A percentile compares a stretch with the other conserved stretches of the same genome.
Conservation (phyloP, 495 filamentous ascomycete genomes). For the Penicillium pulvis region DNA sequence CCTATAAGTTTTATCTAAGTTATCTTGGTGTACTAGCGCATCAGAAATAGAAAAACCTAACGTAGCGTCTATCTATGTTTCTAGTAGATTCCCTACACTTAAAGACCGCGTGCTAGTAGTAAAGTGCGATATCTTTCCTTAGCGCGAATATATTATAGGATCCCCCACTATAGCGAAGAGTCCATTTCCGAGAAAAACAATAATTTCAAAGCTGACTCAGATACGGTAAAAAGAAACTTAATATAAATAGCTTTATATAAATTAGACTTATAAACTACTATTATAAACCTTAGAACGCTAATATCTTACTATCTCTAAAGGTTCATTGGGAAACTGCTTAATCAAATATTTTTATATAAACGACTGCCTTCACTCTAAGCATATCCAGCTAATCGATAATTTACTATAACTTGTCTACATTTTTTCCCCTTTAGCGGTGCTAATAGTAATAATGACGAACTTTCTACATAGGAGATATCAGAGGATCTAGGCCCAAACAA, state of each 20-base stretch:
- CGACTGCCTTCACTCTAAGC: not conserved
- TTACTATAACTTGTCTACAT: not conserved
- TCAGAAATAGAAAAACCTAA: too few species aligned
- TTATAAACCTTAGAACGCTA: not conserved
- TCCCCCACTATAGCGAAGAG: not conserved
- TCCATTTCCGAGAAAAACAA: not conserved
- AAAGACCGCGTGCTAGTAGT: too few species aligned
- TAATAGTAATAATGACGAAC: not conserved
- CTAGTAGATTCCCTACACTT: too few species aligned
- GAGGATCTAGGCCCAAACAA: slow-evolving; percentile 8
- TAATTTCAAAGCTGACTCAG: not conserved
- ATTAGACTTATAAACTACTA: not conserved
- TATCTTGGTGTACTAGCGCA: too few species aligned
- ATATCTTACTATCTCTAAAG: not conserved
- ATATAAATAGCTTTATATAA: not conserved
- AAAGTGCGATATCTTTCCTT: too few species aligned
- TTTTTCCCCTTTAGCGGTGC: not conserved
- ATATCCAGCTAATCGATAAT: not conserved
- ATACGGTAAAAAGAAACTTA: not conserved
- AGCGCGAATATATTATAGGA: too few species aligned
- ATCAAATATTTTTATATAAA: not conserved
- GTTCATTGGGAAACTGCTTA: not conserved
- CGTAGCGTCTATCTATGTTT: too few species aligned
- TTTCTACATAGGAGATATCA: not conserved
- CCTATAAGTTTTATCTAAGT: too few species aligned